These are phyloP conservation scores for Vitis hybrid DNA, from an alignment of 177 flowering plant species.

Conservation along the genomic window DNA sequence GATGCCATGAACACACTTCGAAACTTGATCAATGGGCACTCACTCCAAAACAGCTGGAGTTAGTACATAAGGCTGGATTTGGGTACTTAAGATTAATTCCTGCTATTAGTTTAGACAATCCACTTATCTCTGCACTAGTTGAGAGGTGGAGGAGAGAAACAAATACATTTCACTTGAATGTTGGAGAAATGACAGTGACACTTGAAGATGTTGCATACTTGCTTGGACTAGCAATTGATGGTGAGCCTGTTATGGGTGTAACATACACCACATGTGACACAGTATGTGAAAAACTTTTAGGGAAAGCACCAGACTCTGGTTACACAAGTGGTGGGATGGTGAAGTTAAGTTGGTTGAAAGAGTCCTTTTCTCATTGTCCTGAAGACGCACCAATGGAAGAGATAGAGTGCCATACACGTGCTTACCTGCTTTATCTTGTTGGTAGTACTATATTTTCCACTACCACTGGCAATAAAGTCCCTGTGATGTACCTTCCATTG, in stretches of 20 bases:
- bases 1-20: slow-evolving; percentile 81
- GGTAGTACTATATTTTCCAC: slow-evolving; percentile 81
- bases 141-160: slow-evolving; percentile 84
- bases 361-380: slow-evolving; percentile 57
- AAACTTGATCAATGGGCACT: slow-evolving; percentile 72
- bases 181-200: slow-evolving; percentile 79
- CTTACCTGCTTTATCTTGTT: slow-evolving; percentile 66
- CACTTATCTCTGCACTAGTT: slow-evolving; percentile 69
- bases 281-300: slow-evolving; percentile 53
- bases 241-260: slow-evolving; percentile 68
- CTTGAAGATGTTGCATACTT: slow-evolving; percentile 61
- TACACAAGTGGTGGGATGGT: slow-evolving; percentile 85
- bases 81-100: slow-evolving; percentile 63
- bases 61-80: slow-evolving; percentile 67
- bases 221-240: slow-evolving; percentile 66
- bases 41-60: slow-evolving; percentile 47
- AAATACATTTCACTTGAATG: slow-evolving; percentile 67
- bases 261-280: slow-evolving; percentile 57
- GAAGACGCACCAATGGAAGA: slow-evolving; percentile 45
- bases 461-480: slow-evolving; percentile 76
- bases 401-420: slow-evolving; percentile 56
- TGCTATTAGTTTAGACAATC: slow-evolving; percentile 68
- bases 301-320: slow-evolving; percentile 53
- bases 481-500: slow-evolving; percentile 76
- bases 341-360: slow-evolving; percentile 77